Conservation (phyloP, 2,329 filamentous ascomycete genomes). For the Nothophaeocryptopus gaeumannii region DNA sequence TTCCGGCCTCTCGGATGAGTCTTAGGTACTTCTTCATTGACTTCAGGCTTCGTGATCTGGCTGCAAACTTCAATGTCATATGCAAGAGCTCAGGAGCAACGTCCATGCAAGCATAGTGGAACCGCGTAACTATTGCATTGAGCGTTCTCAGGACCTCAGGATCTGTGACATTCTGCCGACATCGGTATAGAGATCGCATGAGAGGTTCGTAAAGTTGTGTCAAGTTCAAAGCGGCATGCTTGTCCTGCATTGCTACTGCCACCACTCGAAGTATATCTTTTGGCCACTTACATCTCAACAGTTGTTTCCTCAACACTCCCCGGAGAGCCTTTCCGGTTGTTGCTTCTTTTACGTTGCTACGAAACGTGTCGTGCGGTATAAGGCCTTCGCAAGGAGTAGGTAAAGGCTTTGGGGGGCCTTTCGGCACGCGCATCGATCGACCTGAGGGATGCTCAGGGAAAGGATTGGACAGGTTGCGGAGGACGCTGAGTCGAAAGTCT, state of each 20-base stretch:
- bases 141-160: slow-evolving; percentile 28
- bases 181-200: slow-evolving; percentile 35
- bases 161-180: slow-evolving; percentile 31
- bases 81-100: slow-evolving; percentile 24
- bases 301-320: slow-evolving; percentile 29
- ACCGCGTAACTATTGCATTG: slow-evolving; percentile 29
- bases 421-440: slow-evolving; percentile 2
- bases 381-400: slow-evolving; percentile 17
- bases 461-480: slow-evolving; percentile 29
- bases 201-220: slow-evolving; percentile 27
- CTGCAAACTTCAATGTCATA: slow-evolving; percentile 36
- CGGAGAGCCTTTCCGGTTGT: slow-evolving; percentile 22
- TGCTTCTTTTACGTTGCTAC: slow-evolving; percentile 21
- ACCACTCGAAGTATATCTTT: slow-evolving; percentile 32
- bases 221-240: slow-evolving; percentile 21
- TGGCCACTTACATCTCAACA: slow-evolving; percentile 30
- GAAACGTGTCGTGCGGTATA: slow-evolving; percentile 27
- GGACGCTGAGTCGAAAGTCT: slow-evolving; percentile 22
- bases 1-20: slow-evolving; percentile 17
- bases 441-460: slow-evolving; percentile 18
- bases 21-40: slow-evolving; percentile 35
- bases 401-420: not conserved
- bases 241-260: slow-evolving; percentile 30
- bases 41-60: slow-evolving; percentile 28
- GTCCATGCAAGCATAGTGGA: slow-evolving; percentile 24